Base-by-base conservation (phyloP, 2,329 filamentous ascomycete species). In the Verticillium isaacii region DNA sequence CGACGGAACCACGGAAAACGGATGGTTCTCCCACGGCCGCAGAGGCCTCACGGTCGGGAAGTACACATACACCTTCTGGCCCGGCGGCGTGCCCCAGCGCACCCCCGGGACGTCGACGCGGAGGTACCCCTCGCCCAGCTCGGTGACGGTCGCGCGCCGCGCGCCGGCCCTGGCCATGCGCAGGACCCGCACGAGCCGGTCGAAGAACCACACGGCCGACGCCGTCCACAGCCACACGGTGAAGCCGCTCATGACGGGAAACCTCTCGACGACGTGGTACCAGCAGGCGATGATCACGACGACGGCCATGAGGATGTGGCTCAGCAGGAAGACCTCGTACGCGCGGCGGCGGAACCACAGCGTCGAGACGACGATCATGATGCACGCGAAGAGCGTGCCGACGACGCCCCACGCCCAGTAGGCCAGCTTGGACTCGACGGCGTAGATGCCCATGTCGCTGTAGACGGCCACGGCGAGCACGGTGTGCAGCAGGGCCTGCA, bases 1-100 rank as follows among this genome's bases (percentile, higher is more conserved):
- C 17, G 73, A 74, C 25, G 69, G 68, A 2, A 74, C 62, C 32
- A 82, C 67, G 1, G 80, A 82, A 66, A 85, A 85, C 0, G 82
- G 82, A 66, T 85, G 83, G 56, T 81, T 85, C 67, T 85, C 81
- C 82, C 82, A 85, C 0, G 71, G 66, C 9, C 74, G 70, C 64
- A 69, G 66, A 2, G 64, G 67, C n/a, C 61, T 75, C 1, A 83
- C 66, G 0, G 76, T 78, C 0, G 82, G 82, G 65, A 85, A 83
- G 67, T 82, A 83, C 0, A 77, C 69, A 61, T 82, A 84, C 0
- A 72, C 77, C 58, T 81, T 75, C 2, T 72, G 67, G 2, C 73
- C 74, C 0, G 72, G 72, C 8, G 64, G 61, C 0, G 62, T 61
- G 4, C 64, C 66, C 72, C 74, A 80, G 50, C 73, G 65, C 6